phyloP scores from a whole-genome alignment of 108 stramenopile species.

The Seminavis robusta region DNA sequence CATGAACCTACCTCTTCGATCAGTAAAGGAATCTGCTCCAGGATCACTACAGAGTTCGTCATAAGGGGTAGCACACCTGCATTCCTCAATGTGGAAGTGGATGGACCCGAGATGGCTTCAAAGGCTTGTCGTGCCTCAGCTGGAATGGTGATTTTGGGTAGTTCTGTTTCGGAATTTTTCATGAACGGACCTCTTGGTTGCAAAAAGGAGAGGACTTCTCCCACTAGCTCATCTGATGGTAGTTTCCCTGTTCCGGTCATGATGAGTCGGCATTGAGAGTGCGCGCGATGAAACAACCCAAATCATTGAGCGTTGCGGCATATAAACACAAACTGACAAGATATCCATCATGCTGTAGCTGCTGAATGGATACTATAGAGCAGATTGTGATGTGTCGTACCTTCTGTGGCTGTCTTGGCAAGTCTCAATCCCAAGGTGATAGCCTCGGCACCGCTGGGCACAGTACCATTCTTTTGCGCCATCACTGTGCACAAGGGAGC shows the following conservation, averaged over 20 bases:
- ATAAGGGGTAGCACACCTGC: slow-evolving; percentile 65
- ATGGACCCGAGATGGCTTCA: slow-evolving; percentile 35
- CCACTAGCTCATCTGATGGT: slow-evolving; percentile 65
- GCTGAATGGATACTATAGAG: no score
- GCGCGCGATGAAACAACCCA: no score
- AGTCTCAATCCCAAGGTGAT: slow-evolving; percentile 31
- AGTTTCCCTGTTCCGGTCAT: slow-evolving; percentile 40
- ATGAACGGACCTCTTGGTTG: no score
- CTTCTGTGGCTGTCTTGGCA: slow-evolving; percentile 34
- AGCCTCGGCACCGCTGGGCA: slow-evolving; percentile 25
- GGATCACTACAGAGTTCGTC: slow-evolving; percentile 61
- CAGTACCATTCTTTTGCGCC: slow-evolving; percentile 42
- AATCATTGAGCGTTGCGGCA: no score
- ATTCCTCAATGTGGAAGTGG: slow-evolving; percentile 35
- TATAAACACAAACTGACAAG: no score
- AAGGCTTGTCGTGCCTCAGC: slow-evolving; percentile 47
- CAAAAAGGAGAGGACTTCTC: slow-evolving; percentile 11
- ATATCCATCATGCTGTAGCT: no score
- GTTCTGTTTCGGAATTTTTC: no score
- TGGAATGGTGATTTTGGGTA: slow-evolving; percentile 42
- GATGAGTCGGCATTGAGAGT: not conserved
- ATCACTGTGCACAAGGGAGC: slow-evolving; percentile 73
- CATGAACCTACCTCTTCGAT: slow-evolving; percentile 71
- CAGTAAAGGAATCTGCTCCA: slow-evolving; percentile 89
- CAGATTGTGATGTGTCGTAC: no score